Evolutionary conservation across 768 basidiomycete species (phyloP).

Genomic region (Cystobasidium tubakii): DNA sequence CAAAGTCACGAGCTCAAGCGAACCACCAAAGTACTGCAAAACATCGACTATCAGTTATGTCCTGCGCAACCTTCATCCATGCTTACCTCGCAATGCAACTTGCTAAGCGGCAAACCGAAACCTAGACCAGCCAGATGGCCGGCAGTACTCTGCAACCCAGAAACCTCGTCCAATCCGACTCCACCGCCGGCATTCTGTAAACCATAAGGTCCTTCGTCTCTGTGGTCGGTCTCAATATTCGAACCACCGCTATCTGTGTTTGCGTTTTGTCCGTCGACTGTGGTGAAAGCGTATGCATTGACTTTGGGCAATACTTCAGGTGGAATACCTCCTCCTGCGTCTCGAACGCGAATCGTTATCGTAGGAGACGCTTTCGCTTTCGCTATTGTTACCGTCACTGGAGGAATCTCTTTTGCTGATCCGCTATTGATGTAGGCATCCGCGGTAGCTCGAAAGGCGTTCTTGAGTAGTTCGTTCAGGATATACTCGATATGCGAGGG

Average conservation of each 20-base stretch:
- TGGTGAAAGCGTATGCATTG: constrained; percentile 29
- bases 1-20: constrained; percentile 69
- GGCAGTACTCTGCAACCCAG: constrained; percentile 35
- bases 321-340: constrained; percentile 76
- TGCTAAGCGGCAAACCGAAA: constrained; percentile 56
- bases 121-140: constrained; percentile 88
- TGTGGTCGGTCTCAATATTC: neutral
- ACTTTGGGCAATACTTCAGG: constrained; percentile 31
- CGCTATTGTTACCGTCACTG: constrained; percentile 52
- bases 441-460: constrained; percentile 80
- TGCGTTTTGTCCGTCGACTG: neutral
- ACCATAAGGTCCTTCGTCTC: constrained; percentile 24
- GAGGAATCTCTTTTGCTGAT: constrained; percentile 51
- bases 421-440: constrained; percentile 59
- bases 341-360: constrained; percentile 70
- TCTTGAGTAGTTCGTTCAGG: constrained; percentile 82
- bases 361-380: constrained; percentile 49
- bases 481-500: constrained; percentile 88
- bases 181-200: constrained; percentile 28
- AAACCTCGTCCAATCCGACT: neutral
- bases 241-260: neutral
- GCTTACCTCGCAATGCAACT: neutral
- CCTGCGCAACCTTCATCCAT: neutral
- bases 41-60: constrained; percentile 47
- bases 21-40: constrained; percentile 73